A percentile compares a stretch with the other conserved stretches of the same genome.
These are phyloP conservation scores for Kalmusia sp. DNA, from an alignment of 2,329 filamentous ascomycete species.

Conservation along the genomic window DNA sequence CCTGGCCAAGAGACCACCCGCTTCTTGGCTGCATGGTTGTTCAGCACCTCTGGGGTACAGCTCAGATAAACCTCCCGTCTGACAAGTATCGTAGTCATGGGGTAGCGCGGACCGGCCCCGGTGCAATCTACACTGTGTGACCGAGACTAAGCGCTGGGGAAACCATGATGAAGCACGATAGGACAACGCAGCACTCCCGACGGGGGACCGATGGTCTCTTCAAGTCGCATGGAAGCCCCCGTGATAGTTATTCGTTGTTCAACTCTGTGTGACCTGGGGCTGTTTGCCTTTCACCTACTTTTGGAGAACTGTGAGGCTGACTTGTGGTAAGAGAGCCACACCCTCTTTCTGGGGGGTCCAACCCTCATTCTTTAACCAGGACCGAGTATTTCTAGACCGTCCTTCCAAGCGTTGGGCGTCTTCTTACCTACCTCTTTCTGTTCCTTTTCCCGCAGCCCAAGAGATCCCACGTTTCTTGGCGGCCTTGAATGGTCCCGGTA, in stretches of 20 bases:
- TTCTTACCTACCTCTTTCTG: conserved; percentile 29
- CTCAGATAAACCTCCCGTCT: background rate
- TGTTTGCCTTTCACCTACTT: background rate
- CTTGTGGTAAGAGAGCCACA: background rate
- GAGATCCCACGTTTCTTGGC: conserved; percentile 40
- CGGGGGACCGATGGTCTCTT: background rate
- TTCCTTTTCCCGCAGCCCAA: conserved; percentile 34
- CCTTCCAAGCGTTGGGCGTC: conserved; percentile 21
- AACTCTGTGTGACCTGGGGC: background rate
- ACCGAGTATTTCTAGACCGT: conserved; percentile 19
- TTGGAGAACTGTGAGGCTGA: background rate
- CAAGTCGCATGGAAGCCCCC: background rate
- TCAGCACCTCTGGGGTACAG: conserved; percentile 6
- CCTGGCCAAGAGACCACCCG: conserved; percentile 33
- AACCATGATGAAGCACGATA: conserved; percentile 18
- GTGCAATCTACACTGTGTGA: background rate
- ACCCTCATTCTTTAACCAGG: background rate
- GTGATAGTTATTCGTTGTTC: background rate
- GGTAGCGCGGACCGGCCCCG: background rate
- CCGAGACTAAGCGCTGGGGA: conserved; percentile 1
- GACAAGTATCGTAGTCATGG: background rate
- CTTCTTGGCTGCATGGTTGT: conserved; percentile 33
- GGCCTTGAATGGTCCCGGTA: conserved; percentile 29
- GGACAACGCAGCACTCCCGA: conserved; percentile 12
- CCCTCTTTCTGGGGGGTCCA: background rate